These are phyloP conservation scores for Rhizopogon vinicolor DNA, from an alignment of 768 basidiomycete genomes.

Conservation along the genomic window DNA sequence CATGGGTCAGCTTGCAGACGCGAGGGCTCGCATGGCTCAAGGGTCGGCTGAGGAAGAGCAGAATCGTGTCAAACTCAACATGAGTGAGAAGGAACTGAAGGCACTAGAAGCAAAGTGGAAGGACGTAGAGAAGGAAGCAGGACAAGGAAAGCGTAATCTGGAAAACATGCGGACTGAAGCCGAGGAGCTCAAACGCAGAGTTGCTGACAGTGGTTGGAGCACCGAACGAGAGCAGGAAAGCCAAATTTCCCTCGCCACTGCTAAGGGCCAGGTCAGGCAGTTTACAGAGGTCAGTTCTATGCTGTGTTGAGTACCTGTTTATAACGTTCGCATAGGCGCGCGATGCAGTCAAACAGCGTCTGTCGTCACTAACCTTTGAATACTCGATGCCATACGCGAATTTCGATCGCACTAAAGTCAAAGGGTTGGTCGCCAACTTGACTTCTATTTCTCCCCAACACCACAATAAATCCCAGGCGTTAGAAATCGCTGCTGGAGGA, in stretches of 20 bases:
- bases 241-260: slow-evolving; percentile 45
- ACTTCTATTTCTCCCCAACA: slow-evolving; percentile 68
- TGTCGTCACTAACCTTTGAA: slow-evolving; percentile 77
- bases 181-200: slow-evolving; percentile 44
- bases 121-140: slow-evolving; percentile 79
- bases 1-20: slow-evolving; percentile 92
- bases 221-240: slow-evolving; percentile 63
- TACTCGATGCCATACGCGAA: slow-evolving; percentile 71
- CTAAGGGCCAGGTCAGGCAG: slow-evolving; percentile 48
- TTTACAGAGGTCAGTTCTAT: slow-evolving; percentile 54
- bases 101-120: slow-evolving; percentile 76
- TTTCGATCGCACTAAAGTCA: slow-evolving; percentile 85
- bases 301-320: background rate
- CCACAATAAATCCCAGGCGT: slow-evolving; percentile 78
- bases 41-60: slow-evolving; percentile 84
- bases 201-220: slow-evolving; percentile 71
- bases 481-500: slow-evolving; percentile 89
- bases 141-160: slow-evolving; percentile 68
- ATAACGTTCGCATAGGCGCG: slow-evolving; percentile 44
- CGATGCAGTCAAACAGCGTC: slow-evolving; percentile 59
- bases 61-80: slow-evolving; percentile 64
- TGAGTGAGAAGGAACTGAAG: slow-evolving; percentile 76
- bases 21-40: slow-evolving; percentile 69
- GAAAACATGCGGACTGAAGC: slow-evolving; percentile 54
- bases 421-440: slow-evolving; percentile 89